These are phyloP conservation scores for Lagenidium giganteum DNA, from an alignment of 352 stramenopile genomes.

Conservation along the genomic window DNA sequence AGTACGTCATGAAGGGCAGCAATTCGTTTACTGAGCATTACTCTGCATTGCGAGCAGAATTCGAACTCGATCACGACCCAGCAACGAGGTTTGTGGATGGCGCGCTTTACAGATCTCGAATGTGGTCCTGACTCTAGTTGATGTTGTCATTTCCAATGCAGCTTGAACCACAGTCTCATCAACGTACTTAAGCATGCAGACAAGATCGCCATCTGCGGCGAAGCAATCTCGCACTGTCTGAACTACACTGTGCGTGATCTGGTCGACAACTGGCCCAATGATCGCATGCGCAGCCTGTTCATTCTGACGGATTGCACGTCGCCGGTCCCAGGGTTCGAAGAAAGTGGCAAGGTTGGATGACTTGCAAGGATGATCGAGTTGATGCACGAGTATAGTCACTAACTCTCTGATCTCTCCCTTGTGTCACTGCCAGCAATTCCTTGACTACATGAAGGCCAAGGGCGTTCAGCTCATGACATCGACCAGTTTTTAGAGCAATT, in stretches of 20 bases:
- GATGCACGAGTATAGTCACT: background rate
- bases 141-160: constrained; percentile 7
- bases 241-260: constrained; percentile 96
- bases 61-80: constrained; percentile 75
- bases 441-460: constrained; percentile 53
- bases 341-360: constrained; percentile 41
- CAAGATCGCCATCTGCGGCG: constrained; percentile 89
- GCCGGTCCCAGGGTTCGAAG: constrained; percentile 66
- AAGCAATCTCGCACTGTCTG: constrained; percentile 96
- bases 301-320: constrained; percentile 76
- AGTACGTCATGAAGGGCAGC: constrained; percentile 92
- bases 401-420: background rate
- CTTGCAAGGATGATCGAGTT: background rate
- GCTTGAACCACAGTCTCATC: constrained; percentile 86
- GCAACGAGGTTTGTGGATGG: constrained; percentile 41
- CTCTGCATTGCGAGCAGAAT: constrained; percentile 92
- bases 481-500: too few relatives aligned
- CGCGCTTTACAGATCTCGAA: too few relatives aligned
- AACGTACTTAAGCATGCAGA: constrained; percentile 78
- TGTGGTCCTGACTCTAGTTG: too few relatives aligned
- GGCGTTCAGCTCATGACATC: constrained; percentile 62
- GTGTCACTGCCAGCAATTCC: constrained; percentile 32
- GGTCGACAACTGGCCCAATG: constrained; percentile 71
- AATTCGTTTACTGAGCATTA: constrained; percentile 97
- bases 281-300: constrained; percentile 64